Conservation (phyloP, 495 filamentous ascomycete species). For the Astrothelium subdiscretum region DNA sequence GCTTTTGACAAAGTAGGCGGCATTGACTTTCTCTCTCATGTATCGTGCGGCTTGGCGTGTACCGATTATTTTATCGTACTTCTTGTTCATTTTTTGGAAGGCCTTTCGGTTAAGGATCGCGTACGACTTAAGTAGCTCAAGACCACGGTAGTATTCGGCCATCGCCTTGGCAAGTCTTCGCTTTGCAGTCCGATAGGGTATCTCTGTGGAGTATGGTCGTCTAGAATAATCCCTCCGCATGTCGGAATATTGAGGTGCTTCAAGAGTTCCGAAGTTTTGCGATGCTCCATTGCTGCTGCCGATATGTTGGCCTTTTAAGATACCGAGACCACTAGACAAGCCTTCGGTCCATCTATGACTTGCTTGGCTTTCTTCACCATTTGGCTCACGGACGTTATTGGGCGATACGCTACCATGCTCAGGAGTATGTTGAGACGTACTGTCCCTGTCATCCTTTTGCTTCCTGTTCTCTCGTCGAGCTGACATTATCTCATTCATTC, state of each 20-base stretch:
- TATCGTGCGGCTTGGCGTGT: conserved; percentile 65
- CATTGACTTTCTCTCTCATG: conserved; percentile 87
- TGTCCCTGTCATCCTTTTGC: conserved; percentile 4
- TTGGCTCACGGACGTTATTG: background rate
- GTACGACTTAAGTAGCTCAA: conserved; percentile 87
- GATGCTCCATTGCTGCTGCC: background rate
- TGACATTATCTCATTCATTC: conserved; percentile 55
- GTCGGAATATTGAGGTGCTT: conserved; percentile 19
- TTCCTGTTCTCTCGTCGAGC: conserved; percentile 26
- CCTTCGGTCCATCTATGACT: background rate
- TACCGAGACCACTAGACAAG: background rate
- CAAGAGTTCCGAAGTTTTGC: conserved; percentile 38
- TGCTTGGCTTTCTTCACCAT: background rate
- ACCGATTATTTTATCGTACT: conserved; percentile 84
- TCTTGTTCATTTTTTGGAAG: conserved; percentile 97
- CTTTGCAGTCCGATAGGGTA: conserved; percentile 76
- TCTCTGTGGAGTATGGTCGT: conserved; percentile 32
- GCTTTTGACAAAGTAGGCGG: conserved; percentile 79
- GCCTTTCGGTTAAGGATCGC: conserved; percentile 79
- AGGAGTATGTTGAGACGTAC: background rate
- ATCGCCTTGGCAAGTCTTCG: conserved; percentile 79
- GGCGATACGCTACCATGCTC: background rate
- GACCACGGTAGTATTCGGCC: conserved; percentile 82
- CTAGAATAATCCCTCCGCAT: conserved; percentile 24
- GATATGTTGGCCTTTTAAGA: background rate